Evolutionary conservation across 2,329 filamentous ascomycete genomes (phyloP).

Genomic region (Neurospora crassa): DNA sequence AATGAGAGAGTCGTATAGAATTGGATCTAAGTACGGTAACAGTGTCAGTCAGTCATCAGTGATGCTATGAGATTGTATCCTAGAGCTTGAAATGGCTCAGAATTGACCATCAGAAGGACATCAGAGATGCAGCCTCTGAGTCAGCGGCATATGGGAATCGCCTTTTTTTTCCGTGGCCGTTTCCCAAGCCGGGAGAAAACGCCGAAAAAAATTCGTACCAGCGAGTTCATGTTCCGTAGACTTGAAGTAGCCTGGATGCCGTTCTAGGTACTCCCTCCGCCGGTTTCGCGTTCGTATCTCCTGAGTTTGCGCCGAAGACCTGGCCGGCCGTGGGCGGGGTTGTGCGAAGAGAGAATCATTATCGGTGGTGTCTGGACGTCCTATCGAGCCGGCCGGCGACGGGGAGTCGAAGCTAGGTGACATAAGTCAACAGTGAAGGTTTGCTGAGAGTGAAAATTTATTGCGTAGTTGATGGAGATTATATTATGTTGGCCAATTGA

Average conservation of each 20-base stretch:
- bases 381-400: conserved; percentile 1
- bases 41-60: background rate
- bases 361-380: background rate
- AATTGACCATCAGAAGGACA: background rate
- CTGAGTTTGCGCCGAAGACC: conserved; percentile 30
- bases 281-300: conserved; percentile 61
- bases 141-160: background rate
- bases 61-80: background rate
- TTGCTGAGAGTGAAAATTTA: background rate
- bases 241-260: conserved; percentile 62
- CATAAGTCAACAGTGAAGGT: background rate
- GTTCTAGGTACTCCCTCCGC: conserved; percentile 64
- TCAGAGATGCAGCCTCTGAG: background rate
- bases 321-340: conserved; percentile 35
- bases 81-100: background rate
- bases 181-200: background rate
- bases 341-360: conserved; percentile 20
- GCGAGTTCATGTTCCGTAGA: conserved; percentile 46
- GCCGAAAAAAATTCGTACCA: conserved; percentile 27
- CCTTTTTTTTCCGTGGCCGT: background rate
- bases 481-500: background rate
- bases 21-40: conserved; percentile 44
- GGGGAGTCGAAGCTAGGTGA: conserved; percentile 11
- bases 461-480: background rate
- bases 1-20: conserved; percentile 74